These are phyloP conservation scores for Kalaharituber pfeilii DNA, from an alignment of 2,329 filamentous ascomycete species.

Conservation along the genomic window DNA sequence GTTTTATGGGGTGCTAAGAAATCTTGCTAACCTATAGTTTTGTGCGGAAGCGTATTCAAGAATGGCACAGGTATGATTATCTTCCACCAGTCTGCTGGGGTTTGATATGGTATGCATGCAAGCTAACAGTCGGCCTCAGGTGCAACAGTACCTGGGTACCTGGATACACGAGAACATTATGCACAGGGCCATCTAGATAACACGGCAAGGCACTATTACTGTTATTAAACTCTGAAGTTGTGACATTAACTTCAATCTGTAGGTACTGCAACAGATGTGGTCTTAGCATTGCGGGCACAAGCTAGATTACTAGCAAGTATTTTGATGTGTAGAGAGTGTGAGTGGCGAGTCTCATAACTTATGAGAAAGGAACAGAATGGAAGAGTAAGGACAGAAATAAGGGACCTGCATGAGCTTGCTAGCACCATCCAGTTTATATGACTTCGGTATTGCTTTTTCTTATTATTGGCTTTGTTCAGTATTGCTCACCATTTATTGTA, in stretches of 20 bases:
- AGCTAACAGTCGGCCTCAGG: constrained; percentile 28
- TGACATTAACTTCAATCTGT: too few relatives aligned
- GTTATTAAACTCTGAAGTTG: too few relatives aligned
- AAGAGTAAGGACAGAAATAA: too few relatives aligned
- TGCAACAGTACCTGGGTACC: constrained; percentile 95
- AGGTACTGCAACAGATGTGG: constrained; percentile 86
- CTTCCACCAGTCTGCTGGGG: background rate
- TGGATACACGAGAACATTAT: constrained; percentile 89
- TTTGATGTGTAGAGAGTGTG: too few relatives aligned
- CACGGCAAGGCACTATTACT: constrained; percentile 61
- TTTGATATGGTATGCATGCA: background rate
- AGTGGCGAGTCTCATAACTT: too few relatives aligned
- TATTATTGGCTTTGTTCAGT: too few relatives aligned
- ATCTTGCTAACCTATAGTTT: constrained; percentile 30
- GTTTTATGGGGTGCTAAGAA: background rate
- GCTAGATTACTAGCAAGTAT: too few relatives aligned
- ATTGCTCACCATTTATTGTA: too few relatives aligned
- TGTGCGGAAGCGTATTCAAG: constrained; percentile 93
- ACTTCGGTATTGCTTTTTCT: too few relatives aligned
- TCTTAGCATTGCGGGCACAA: constrained; percentile 72
- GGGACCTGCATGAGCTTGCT: too few relatives aligned
- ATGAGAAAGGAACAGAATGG: too few relatives aligned
- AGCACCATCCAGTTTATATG: too few relatives aligned
- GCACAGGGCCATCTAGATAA: constrained; percentile 82
- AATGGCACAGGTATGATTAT: constrained; percentile 57